Base-by-base conservation (phyloP, 345 rosid genomes). In the Turnera subulata region DNA sequence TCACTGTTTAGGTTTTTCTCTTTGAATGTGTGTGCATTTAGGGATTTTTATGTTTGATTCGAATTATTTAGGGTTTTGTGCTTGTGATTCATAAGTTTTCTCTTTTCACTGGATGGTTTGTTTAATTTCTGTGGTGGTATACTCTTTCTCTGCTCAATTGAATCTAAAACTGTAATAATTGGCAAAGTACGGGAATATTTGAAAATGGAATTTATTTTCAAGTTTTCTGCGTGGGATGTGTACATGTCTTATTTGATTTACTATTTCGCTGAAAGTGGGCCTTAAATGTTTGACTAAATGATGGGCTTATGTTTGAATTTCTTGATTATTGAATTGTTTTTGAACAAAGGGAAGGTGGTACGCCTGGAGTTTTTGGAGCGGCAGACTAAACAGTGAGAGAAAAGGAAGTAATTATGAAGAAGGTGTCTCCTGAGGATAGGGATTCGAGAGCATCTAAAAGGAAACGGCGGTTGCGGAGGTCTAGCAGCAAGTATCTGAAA, bases 401-500 rank as follows among this genome's bases (percentile, higher is more conserved):
- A 46, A 17, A 15, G 5, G 25, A 32, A 26, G 2, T 1, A n/a
- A n/a, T n/a, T n/a, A 86, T 89, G 98, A 90, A 92, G 29, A 92
- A 86, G 77, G 82, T 82, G 51, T 83, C 85, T 10, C 80, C 83
- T 0, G 80, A 78, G 42, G 89, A 83, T 9, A 53, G 82, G 53
- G 63, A 62, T 52, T 61, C 58, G 0, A 84, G 67, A 62, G 72
- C 67, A 15, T 40, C 87, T 0, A 73, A 74, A 60, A 84, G 82
- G 64, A 86, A 75, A 53, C 80, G 80, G 71, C 79, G 83, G 26
- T 62, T 70, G 62, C 74, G 81, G 67, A 71, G 72, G 44, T 81
- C 93, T 0, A 66, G 71, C 63, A 71, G 64, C 40, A 89, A 66
- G 70, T 88, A 84, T 73, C 67, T 91, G 73, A 91, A 86, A 63